These are phyloP conservation scores for Avena eriantha DNA, from an alignment of 176 grass and related monocot species.

Conservation along the genomic window DNA sequence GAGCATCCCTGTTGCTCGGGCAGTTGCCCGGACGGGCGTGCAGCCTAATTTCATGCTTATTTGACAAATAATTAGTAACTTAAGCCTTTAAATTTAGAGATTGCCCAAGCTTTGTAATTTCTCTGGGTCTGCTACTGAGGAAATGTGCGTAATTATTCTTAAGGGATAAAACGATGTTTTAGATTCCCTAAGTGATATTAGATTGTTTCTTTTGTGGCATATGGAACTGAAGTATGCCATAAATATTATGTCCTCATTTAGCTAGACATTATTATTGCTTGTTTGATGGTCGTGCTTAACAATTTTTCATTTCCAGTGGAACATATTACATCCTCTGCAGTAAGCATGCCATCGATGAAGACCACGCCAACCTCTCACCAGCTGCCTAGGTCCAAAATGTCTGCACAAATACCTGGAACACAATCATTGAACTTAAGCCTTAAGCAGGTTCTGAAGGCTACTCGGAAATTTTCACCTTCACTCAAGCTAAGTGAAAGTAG, in stretches of 20 bases:
- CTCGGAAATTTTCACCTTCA: constrained; percentile 59
- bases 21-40: too few relatives aligned
- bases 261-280: not conserved
- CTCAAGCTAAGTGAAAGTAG: constrained; percentile 63
- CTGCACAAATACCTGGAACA: constrained; percentile 47
- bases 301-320: constrained; percentile 35
- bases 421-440: constrained; percentile 56
- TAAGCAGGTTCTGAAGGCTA: constrained; percentile 64
- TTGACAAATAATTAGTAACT: too few relatives aligned
- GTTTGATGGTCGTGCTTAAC: not conserved
- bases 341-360: constrained; percentile 40
- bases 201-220: not conserved
- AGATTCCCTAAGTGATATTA: not conserved
- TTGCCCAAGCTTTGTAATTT: too few relatives aligned
- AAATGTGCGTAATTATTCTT: not conserved
- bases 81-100: too few relatives aligned
- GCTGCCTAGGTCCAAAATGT: constrained; percentile 51
- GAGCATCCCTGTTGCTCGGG: too few relatives aligned
- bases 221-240: not conserved
- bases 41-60: too few relatives aligned
- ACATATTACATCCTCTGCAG: constrained; percentile 39
- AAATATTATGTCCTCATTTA: not conserved
- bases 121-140: too few relatives aligned
- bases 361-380: constrained; percentile 27
- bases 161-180: constrained; percentile 6